phyloP scores from a whole-genome alignment of 441 rosid genomes.

The Heliophila coronopifolia region DNA sequence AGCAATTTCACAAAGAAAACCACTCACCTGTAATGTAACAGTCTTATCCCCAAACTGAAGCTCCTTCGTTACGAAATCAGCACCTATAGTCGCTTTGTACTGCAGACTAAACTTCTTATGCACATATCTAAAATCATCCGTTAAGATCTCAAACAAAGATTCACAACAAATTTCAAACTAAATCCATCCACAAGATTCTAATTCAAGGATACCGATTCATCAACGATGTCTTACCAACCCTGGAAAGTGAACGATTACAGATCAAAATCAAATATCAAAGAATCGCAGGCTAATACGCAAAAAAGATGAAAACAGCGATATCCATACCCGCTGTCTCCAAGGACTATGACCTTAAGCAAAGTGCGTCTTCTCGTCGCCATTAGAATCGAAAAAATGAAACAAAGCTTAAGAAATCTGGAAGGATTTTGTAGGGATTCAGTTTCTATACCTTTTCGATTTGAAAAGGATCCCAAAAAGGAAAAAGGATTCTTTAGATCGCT shows the following conservation, averaged over 20 bases:
- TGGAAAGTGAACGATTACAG: conserved; percentile 27
- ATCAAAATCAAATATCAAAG: not conserved
- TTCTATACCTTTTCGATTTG: too few species aligned
- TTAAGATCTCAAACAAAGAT: not conserved
- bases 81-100: conserved; percentile 95
- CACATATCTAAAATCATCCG: conserved; percentile 56
- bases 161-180: not conserved
- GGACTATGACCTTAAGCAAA: conserved; percentile 90
- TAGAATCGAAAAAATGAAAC: too few species aligned
- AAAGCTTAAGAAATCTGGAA: too few species aligned
- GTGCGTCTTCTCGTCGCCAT: conserved; percentile 79
- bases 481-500: too few species aligned
- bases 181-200: too few species aligned
- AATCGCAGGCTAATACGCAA: not conserved
- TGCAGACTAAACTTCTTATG: conserved; percentile 89
- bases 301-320: conserved; percentile 8
- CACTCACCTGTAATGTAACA: conserved; percentile 74
- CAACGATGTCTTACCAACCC: conserved; percentile 98
- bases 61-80: conserved; percentile 93
- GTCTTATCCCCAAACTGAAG: conserved; percentile 84
- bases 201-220: conserved; percentile 99
- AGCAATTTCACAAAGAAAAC: not conserved
- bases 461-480: too few species aligned
- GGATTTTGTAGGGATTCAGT: too few species aligned
- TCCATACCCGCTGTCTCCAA: conserved; percentile 99